These are phyloP conservation scores for Paramecium octaurelia DNA, from an alignment of 73 alveolate genomes.

Conservation along the genomic window DNA sequence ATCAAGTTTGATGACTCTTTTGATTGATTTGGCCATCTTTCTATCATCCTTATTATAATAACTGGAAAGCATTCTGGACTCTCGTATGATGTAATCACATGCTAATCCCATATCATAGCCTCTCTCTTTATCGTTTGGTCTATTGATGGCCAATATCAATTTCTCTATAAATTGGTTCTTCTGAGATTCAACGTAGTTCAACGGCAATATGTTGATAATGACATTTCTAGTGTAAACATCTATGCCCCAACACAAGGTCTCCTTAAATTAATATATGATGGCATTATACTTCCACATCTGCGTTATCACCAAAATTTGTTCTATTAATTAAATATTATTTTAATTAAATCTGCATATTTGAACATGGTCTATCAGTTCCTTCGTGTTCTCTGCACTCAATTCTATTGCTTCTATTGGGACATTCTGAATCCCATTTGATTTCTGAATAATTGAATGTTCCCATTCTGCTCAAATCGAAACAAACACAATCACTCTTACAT, in stretches of 20 bases:
- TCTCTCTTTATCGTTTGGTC: slow-evolving; percentile 56
- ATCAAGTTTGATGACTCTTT: slow-evolving; percentile 70
- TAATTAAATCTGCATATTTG: not conserved
- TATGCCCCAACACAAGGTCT: slow-evolving; percentile 95
- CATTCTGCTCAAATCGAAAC: slow-evolving; percentile 41
- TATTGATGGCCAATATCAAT: slow-evolving; percentile 75
- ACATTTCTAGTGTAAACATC: slow-evolving; percentile 90
- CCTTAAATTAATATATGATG: slow-evolving; percentile 47
- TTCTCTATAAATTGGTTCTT: slow-evolving; percentile 82
- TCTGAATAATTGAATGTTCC: slow-evolving; percentile 26
- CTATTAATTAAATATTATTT: not conserved
- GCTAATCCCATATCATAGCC: slow-evolving; percentile 84
- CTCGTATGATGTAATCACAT: slow-evolving; percentile 72
- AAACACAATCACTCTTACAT: slow-evolving; percentile 51
- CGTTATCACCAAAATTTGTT: not conserved
- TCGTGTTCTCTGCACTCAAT: slow-evolving; percentile 49
- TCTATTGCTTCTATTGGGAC: slow-evolving; percentile 41
- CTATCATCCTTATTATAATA: slow-evolving; percentile 65
- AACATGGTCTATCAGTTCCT: slow-evolving; percentile 6
- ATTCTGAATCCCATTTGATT: slow-evolving; percentile 47
- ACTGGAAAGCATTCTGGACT: slow-evolving; percentile 63
- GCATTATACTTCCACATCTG: not conserved
- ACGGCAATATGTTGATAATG: slow-evolving; percentile 80
- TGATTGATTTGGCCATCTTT: slow-evolving; percentile 75
- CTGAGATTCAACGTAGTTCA: slow-evolving; percentile 67